Base-by-base conservation (phyloP, 352 stramenopile genomes). In the Aphanomyces stellatus region DNA sequence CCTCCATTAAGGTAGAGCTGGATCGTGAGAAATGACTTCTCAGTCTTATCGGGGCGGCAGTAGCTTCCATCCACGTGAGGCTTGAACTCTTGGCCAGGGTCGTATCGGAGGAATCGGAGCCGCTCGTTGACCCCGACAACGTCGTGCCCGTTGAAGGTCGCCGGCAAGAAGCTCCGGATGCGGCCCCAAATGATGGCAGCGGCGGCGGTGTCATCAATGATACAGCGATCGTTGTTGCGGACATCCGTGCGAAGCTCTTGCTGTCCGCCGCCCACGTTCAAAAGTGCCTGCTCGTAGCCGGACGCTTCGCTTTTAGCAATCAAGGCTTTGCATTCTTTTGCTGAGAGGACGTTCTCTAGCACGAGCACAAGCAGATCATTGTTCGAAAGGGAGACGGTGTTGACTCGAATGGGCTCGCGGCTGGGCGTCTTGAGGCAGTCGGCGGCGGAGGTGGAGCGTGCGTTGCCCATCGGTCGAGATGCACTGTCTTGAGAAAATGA, bases 71-170 rank as follows among this genome's bases (percentile, higher is more conserved):
- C 51, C n/a, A 17, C 41, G 51, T 60, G 51, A 15, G 30, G 28
- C 51, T 60, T 60, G 51, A 60, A 60, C 31, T 60, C 28, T 31
- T 60, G 51, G 51, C 51, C 51, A 22, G 30, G 25, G 51, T 43
- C 15, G 31, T 60, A 60, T 15, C 51, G 51, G 11, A 60, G n/a
- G 33, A 60, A 60, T 22, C 51, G 30, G 4, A 60, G 51, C 1
- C 51, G 51, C 24, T 60, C 51, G n/a, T 60, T 60, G 17, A 60
- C 33, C 2, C 31, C 51, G 5, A 43, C 31, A 7, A 60, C 2
- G 5, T 28, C 10, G 7, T 24, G 10, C 28, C 30, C 51, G n/a
- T 43, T 6, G 28, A 43, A 60, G 10, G 28, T 43, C 1, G 27
- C 8, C 15, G 51, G 51, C 28, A 60, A 22, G 31, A 43, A 27